These are phyloP conservation scores for Mallotus repandus DNA, from an alignment of 441 rosid species.

Conservation along the genomic window DNA sequence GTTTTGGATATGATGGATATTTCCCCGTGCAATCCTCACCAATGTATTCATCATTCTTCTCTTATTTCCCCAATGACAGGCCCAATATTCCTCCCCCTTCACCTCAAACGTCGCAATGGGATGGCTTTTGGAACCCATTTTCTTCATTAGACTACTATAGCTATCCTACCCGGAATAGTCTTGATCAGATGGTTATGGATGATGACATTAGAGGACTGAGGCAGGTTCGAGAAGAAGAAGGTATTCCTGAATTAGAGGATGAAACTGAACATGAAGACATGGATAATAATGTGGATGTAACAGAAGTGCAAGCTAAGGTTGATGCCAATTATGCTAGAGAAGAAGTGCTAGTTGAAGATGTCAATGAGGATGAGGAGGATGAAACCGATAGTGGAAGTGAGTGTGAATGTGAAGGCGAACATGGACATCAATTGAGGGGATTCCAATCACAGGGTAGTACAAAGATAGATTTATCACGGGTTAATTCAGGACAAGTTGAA, in stretches of 20 bases:
- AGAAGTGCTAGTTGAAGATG: constrained; percentile 85
- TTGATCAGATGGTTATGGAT: constrained; percentile 60
- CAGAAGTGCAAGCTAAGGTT: constrained; percentile 33
- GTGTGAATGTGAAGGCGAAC: constrained; percentile 37
- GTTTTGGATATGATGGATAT: constrained; percentile 57
- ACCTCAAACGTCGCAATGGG: constrained; percentile 94
- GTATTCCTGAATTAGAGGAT: constrained; percentile 94
- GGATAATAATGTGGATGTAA: constrained; percentile 31
- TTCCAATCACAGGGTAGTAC: constrained; percentile 42
- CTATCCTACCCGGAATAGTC: constrained; percentile 52
- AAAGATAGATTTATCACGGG: constrained; percentile 45
- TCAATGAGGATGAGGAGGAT: constrained; percentile 46
- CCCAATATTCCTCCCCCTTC: constrained; percentile 78
- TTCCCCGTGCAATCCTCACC: constrained; percentile 64
- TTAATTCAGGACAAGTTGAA: constrained; percentile 50
- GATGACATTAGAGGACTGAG: constrained; percentile 83
- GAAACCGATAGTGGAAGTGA: constrained; percentile 48
- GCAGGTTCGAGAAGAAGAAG: constrained; percentile 96
- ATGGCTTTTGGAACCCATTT: constrained; percentile 96
- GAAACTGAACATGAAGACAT: constrained; percentile 63
- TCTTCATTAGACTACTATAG: constrained; percentile 84
- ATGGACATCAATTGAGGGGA: constrained; percentile 27
- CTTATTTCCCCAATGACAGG: constrained; percentile 55
- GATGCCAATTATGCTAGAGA: constrained; percentile 40
- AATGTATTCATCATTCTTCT: constrained; percentile 41